Evolutionary conservation across 2,329 filamentous ascomycete species (phyloP), one percentile per base, ranked within the genome.

Genomic region (Colletotrichum brevisporum): DNA sequence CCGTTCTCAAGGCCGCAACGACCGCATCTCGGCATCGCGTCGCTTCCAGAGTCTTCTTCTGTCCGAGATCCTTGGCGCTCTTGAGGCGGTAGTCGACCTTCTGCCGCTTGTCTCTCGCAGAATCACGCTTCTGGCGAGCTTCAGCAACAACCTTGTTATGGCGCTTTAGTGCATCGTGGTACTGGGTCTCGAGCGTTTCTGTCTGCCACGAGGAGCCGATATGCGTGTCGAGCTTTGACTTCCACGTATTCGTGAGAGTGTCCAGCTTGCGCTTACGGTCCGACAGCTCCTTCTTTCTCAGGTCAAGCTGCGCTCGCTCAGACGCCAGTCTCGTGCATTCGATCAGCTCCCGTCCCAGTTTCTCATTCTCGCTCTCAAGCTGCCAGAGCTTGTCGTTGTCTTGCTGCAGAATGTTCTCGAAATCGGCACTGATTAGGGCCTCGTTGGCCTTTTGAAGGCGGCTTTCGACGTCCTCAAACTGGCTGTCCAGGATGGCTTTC

Each of bases 221-320:
- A 12, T 93, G 79, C 6, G 85, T 82, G 13, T 88, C 85, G 24
- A 99, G 84, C 73, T 92, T 92, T 41, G 91, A 85, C 58, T 86
- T 88, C 84, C 97, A 94, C 0, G 94, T 94, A 55, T 85, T 89
- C 71, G 85, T 89, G 82, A 98, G 89, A 0, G 93, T 96, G 9
- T 94, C 88, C 2, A 98, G 84, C 70, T 92, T 92, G 41, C 89
- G 88, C 77, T 92, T 89, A 63, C 91, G 89, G 72, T 94, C 91
- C 71, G 89, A 88, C 31, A 94, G 80, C 75, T 97, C 93, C 74
- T 94, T 95, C 75, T 92, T 94, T 41, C 95, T 86, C 73, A 93
- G 90, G 66, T 97, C 93, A 12, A 99, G 86, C 74, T 93, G 91
- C 13, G 95, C 96, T 45, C 94, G 88, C 71, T 97, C 94, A 4